Conservation (phyloP, 345 rosid genomes). For the Syzygium aromaticum region DNA sequence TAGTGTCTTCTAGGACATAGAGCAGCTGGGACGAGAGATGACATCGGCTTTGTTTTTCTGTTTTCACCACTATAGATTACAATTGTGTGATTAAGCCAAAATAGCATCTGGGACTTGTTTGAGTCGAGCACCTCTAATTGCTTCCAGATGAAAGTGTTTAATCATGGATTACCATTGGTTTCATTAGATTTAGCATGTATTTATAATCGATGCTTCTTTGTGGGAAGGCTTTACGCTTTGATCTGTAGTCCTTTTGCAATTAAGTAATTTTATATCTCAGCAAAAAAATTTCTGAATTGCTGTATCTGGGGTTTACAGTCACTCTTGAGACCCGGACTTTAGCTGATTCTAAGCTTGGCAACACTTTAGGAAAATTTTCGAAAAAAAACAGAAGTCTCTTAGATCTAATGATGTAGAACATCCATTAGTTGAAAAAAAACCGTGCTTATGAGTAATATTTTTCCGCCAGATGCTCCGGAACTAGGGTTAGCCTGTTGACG, state of each 20-base stretch:
- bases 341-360: not conserved
- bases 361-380: not conserved
- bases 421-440: not conserved
- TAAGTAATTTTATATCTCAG: not conserved
- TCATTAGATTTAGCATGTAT: not conserved
- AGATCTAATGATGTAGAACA: not conserved
- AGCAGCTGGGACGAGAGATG: not conserved
- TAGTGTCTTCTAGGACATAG: not conserved
- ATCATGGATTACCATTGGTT: not conserved
- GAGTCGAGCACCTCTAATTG: not conserved
- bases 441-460: not conserved
- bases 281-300: not conserved
- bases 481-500: not conserved
- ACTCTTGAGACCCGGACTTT: not conserved
- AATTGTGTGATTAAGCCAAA: not conserved
- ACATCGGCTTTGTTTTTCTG: not conserved
- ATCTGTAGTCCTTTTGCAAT: not conserved
- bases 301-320: not conserved
- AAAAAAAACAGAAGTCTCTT: not conserved
- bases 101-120: not conserved
- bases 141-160: not conserved
- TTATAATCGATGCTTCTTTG: not conserved
- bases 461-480: not conserved
- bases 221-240: not conserved
- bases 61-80: not conserved